Percentiles rank a stretch among this genome's conserved stretches.
These are phyloP conservation scores for Eragrostis tef DNA, from an alignment of 202 grass and related monocot genomes.

Conservation along the genomic window DNA sequence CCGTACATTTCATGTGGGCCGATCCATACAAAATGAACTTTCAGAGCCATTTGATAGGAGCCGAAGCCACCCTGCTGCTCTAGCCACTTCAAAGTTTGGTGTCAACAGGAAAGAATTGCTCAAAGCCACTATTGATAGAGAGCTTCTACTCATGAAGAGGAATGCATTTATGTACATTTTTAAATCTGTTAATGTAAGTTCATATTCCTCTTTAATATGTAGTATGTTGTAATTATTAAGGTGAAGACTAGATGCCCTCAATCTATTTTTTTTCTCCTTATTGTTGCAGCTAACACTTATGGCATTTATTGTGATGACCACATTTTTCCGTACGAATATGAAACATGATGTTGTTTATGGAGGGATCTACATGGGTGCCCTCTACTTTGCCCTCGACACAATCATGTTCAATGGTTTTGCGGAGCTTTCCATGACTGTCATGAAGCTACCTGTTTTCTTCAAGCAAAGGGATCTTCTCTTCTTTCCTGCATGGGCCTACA, in stretches of 20 bases:
- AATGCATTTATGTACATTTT: conserved; percentile 97
- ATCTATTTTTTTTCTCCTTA: conserved; percentile 36
- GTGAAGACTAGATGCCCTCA: conserved; percentile 22
- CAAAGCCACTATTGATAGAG: conserved; percentile 76
- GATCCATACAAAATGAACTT: conserved; percentile 58
- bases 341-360: conserved; percentile 46
- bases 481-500: conserved; percentile 92
- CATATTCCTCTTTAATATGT: conserved; percentile 14
- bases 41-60: conserved; percentile 77
- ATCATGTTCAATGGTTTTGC: conserved; percentile 89
- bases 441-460: conserved; percentile 93
- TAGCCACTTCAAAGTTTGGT: conserved; percentile 82
- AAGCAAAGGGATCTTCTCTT: conserved; percentile 95
- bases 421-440: conserved; percentile 75
- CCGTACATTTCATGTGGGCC: conserved; percentile 73
- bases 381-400: conserved; percentile 71
- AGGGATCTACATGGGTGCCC: conserved; percentile 71
- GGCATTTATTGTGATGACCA: conserved; percentile 77
- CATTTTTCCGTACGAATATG: conserved; percentile 88
- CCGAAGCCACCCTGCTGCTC: conserved; percentile 78
- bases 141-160: conserved; percentile 93
- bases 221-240: conserved; percentile 25
- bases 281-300: conserved; percentile 76
- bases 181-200: conserved; percentile 72
- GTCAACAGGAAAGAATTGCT: conserved; percentile 75